phyloP scores from a whole-genome alignment of 345 rosid genomes.

The Salix exigua region DNA sequence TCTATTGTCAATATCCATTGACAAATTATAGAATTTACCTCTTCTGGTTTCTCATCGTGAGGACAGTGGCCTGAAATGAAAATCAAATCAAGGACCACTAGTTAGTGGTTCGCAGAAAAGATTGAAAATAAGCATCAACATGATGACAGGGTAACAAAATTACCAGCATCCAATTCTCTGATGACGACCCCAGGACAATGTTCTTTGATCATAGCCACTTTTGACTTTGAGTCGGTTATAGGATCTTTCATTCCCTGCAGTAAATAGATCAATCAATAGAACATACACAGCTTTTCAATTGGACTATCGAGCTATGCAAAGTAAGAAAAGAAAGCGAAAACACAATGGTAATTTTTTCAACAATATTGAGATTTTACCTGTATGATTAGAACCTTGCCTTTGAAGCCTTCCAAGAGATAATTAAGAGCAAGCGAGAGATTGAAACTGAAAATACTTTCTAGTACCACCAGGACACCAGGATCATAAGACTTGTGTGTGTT shows the following conservation, averaged over 20 bases:
- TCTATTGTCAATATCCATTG: conserved; percentile 23
- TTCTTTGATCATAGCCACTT: conserved; percentile 58
- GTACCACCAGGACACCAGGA: conserved; percentile 72
- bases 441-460: conserved; percentile 79
- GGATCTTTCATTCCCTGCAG: conserved; percentile 86
- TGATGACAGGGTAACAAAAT: neutral
- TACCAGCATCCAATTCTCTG: conserved; percentile 69
- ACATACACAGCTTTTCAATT: neutral
- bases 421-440: conserved; percentile 81
- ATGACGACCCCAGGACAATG: conserved; percentile 45
- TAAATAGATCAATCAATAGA: neutral
- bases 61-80: conserved; percentile 62
- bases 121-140: neutral
- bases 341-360: neutral
- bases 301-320: neutral
- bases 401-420: conserved; percentile 54
- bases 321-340: neutral
- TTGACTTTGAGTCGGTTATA: conserved; percentile 52
- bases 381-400: conserved; percentile 55
- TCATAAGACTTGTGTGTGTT: conserved; percentile 59
- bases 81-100: too few species aligned
- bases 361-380: conserved; percentile 44
- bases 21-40: conserved; percentile 48
- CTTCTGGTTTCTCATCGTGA: conserved; percentile 79
- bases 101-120: neutral